phyloP scores from a whole-genome alignment of 345 rosid species.

The Salix udensis region DNA sequence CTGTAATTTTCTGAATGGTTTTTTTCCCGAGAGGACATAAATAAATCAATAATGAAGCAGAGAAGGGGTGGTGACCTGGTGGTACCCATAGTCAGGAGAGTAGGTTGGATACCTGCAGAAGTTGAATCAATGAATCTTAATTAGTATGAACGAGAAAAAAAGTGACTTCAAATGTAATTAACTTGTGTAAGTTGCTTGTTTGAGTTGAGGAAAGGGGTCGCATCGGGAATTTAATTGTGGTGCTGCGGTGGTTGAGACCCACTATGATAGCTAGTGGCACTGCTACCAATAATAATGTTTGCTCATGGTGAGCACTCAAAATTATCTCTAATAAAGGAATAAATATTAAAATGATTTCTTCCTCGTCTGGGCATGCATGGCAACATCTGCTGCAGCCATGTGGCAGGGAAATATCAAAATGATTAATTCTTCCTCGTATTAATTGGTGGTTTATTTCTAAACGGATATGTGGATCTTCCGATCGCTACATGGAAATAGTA shows the following conservation, averaged over 20 bases:
- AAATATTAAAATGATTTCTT: no score
- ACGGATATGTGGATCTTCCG: no score
- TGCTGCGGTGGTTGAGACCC: conserved; percentile 13
- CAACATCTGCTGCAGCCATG: no score
- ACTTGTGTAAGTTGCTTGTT: neutral
- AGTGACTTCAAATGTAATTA: neutral
- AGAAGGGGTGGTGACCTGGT: conserved; percentile 40
- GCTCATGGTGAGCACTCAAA: neutral
- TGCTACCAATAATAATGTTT: conserved; percentile 11
- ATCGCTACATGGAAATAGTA: no score
- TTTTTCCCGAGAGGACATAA: no score
- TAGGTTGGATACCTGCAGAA: conserved; percentile 62
- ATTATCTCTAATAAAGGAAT: no score
- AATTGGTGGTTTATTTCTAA: no score
- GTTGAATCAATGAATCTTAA: conserved; percentile 18
- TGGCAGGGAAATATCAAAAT: no score
- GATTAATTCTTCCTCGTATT: no score
- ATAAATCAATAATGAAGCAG: neutral
- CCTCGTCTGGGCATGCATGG: no score
- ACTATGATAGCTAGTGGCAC: conserved; percentile 20
- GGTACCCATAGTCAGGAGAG: conserved; percentile 72
- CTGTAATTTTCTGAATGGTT: neutral
- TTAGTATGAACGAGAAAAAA: neutral
- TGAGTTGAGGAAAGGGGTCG: conserved; percentile 9
- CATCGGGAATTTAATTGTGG: conserved; percentile 6